Conservation (phyloP, 306 rosid genomes). For the Cucumis cinereus region DNA sequence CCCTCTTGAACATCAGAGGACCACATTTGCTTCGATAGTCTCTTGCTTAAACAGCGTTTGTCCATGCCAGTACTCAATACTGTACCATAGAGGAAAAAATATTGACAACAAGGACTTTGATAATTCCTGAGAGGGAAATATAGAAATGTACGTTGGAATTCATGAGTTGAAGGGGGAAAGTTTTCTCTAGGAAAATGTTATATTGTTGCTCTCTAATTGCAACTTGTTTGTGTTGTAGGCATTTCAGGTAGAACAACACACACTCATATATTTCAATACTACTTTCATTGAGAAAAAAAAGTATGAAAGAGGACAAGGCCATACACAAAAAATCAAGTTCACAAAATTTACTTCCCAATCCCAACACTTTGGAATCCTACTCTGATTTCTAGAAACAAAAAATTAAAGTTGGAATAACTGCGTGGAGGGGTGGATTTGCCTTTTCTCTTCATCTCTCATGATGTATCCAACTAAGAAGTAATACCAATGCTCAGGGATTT, state of each 20-base stretch:
- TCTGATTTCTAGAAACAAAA: neutral
- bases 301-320: too few species aligned
- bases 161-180: neutral
- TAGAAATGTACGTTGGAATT: neutral
- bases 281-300: too few species aligned
- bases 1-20: neutral
- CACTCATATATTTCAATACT: too few species aligned
- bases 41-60: neutral
- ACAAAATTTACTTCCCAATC: neutral
- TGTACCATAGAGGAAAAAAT: neutral
- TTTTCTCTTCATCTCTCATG: too few species aligned
- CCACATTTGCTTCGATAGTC: neutral
- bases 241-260: neutral
- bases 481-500: slow-evolving; percentile 2
- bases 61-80: neutral
- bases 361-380: neutral
- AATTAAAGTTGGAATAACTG: neutral
- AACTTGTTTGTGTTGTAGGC: neutral
- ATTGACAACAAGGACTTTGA: neutral
- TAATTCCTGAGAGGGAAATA: neutral
- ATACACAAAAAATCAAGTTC: too few species aligned
- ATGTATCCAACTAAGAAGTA: slow-evolving; percentile 8
- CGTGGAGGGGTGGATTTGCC: too few species aligned
- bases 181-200: neutral
- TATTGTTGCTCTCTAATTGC: neutral